These are phyloP conservation scores for Kappamyces sp. DNA, from an alignment of 192 early-diverging fungal genomes.

Conservation along the genomic window DNA sequence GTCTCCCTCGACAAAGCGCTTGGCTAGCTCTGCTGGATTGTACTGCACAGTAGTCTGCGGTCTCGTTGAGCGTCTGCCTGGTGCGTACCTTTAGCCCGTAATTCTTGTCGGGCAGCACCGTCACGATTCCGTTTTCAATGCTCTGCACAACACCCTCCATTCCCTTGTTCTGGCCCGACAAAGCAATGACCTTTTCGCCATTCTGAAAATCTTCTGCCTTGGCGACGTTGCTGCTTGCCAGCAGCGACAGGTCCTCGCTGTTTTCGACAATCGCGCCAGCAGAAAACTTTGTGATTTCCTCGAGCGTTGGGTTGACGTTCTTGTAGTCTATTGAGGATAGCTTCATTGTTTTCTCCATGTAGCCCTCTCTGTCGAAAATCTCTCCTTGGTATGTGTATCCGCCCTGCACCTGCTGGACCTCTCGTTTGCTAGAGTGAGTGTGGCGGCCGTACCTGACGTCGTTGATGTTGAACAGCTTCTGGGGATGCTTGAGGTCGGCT, in stretches of 20 bases:
- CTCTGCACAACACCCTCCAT: slow-evolving; percentile 69
- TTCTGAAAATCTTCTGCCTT: slow-evolving; percentile 38
- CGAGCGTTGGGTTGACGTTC: slow-evolving; percentile 78
- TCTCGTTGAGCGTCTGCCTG: not conserved
- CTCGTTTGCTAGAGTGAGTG: slow-evolving; percentile 9
- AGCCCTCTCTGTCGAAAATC: slow-evolving; percentile 59
- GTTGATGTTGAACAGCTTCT: slow-evolving; percentile 71
- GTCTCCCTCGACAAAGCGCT: slow-evolving; percentile 86
- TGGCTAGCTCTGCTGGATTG: slow-evolving; percentile 64
- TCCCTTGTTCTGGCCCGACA: slow-evolving; percentile 75
- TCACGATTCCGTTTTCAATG: slow-evolving; percentile 66
- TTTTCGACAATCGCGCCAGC: slow-evolving; percentile 63
- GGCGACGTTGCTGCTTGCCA: slow-evolving; percentile 22
- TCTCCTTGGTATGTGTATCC: slow-evolving; percentile 31
- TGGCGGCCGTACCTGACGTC: slow-evolving; percentile 23
- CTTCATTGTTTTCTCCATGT: slow-evolving; percentile 74
- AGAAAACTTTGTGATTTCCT: slow-evolving; percentile 82
- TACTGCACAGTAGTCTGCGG: slow-evolving; percentile 9
- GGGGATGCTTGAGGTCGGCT: slow-evolving; percentile 52
- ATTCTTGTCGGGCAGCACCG: slow-evolving; percentile 55
- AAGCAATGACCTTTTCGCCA: slow-evolving; percentile 84
- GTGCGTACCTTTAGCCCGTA: slow-evolving; percentile 43
- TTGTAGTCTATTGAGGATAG: slow-evolving; percentile 38
- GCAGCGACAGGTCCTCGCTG: slow-evolving; percentile 26
- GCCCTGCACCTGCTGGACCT: slow-evolving; percentile 21